Percentiles rank a stretch among this genome's conserved stretches.
Conservation (phyloP, 2,329 filamentous ascomycete genomes). For the Exophiala aquamarina region DNA sequence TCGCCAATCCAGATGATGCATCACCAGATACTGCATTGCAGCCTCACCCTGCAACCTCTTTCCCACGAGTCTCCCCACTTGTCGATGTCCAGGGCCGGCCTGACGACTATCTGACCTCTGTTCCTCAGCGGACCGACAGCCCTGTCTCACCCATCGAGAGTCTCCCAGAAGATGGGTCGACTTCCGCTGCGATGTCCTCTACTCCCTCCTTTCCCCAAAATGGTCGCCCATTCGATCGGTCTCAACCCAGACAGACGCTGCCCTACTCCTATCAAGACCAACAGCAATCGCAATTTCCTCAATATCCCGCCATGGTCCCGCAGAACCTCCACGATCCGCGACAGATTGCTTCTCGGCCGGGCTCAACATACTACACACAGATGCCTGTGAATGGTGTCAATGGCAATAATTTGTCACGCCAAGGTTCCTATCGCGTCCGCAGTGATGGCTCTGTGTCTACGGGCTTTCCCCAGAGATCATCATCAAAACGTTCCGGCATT, state of each 20-base stretch:
- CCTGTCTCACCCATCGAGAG: conserved; percentile 26
- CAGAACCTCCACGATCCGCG: conserved; percentile 41
- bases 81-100: conserved; percentile 12
- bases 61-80: conserved; percentile 24
- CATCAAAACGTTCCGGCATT: conserved; percentile 54
- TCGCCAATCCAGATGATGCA: conserved; percentile 90
- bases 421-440: conserved; percentile 54
- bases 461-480: conserved; percentile 57
- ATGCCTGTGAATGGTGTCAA: conserved; percentile 40
- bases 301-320: conserved; percentile 45
- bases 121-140: conserved; percentile 17
- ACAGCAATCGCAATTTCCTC: conserved; percentile 42
- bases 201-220: conserved; percentile 14
- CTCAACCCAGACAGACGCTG: conserved; percentile 39
- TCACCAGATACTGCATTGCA: conserved; percentile 36
- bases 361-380: conserved; percentile 49
- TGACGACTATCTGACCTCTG: conserved; percentile 18
- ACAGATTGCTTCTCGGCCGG: conserved; percentile 41
- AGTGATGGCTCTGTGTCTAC: conserved; percentile 60
- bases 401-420: conserved; percentile 34
- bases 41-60: conserved; percentile 20
- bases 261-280: conserved; percentile 45
- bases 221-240: conserved; percentile 19
- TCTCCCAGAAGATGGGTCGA: conserved; percentile 11
- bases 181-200: conserved; percentile 13